phyloP scores from a whole-genome alignment of 202 grass and related monocot species.

The Eragrostis tef region DNA sequence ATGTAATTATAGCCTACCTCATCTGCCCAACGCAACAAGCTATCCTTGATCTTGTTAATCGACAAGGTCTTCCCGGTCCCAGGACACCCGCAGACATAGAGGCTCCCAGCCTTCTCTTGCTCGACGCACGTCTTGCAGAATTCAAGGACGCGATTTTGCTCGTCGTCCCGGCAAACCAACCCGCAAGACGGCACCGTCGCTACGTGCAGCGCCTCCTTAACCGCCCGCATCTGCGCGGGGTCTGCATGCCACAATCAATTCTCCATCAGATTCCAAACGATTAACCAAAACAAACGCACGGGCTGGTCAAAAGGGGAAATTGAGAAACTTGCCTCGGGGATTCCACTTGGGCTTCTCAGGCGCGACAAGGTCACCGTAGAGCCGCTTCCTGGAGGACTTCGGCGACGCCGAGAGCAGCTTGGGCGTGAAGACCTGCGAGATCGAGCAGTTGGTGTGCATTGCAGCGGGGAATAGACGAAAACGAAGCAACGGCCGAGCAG shows the following conservation, averaged over 20 bases:
- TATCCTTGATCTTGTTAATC: slow-evolving; percentile 68
- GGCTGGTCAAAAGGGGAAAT: slow-evolving; percentile 23
- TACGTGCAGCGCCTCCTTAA: slow-evolving; percentile 83
- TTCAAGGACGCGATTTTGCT: slow-evolving; percentile 73
- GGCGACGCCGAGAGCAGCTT: slow-evolving; percentile 66
- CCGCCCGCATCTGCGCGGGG: slow-evolving; percentile 69
- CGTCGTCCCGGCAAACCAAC: slow-evolving; percentile 70
- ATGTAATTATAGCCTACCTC: slow-evolving; percentile 51
- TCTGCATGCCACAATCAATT: slow-evolving; percentile 51
- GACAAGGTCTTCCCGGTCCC: slow-evolving; percentile 94
- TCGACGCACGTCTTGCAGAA: slow-evolving; percentile 69
- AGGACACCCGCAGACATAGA: slow-evolving; percentile 84
- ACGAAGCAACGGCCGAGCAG: background rate
- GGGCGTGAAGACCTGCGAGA: slow-evolving; percentile 41
- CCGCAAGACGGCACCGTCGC: slow-evolving; percentile 61
- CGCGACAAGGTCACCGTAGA: slow-evolving; percentile 61
- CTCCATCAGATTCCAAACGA: slow-evolving; percentile 38
- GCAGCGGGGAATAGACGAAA: background rate
- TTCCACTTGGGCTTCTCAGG: slow-evolving; percentile 65
- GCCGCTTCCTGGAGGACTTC: slow-evolving; percentile 75
- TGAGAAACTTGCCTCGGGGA: slow-evolving; percentile 54
- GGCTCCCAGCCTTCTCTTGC: slow-evolving; percentile 67
- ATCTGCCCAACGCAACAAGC: slow-evolving; percentile 59
- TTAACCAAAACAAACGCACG: background rate
- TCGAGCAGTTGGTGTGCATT: slow-evolving; percentile 49